A percentile compares a stretch with the other conserved stretches of the same genome.
Evolutionary conservation across 179 eudicot species (phyloP).

Genomic region (Corrigiola litoralis): DNA sequence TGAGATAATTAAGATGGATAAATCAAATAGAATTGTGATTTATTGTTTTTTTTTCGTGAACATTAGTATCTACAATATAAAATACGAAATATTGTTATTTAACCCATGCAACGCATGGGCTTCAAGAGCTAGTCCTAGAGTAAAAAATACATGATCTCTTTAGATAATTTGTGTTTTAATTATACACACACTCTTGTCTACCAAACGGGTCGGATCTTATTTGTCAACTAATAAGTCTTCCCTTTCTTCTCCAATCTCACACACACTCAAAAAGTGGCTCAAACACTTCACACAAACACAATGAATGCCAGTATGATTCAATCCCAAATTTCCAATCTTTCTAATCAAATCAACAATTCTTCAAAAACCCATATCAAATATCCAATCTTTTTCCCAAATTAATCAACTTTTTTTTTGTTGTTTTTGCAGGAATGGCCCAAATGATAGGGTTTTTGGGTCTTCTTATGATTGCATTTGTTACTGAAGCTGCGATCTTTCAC

Average conservation of each 20-base stretch:
- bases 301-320: conserved; percentile 26
- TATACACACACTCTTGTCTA: not conserved
- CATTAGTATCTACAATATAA: no score
- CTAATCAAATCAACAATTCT: not conserved
- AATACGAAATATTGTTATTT: no score
- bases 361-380: not conserved
- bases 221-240: conserved; percentile 26
- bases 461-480: conserved; percentile 35
- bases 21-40: no score
- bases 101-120: no score
- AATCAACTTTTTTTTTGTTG: not conserved
- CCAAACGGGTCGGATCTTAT: conserved; percentile 5
- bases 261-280: not conserved
- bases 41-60: no score
- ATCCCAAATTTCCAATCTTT: not conserved
- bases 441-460: conserved; percentile 42
- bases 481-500: conserved; percentile 47
- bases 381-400: not conserved
- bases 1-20: no score
- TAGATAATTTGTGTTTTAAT: no score
- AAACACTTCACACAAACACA: no score
- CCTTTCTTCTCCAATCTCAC: not conserved
- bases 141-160: no score
- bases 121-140: no score
- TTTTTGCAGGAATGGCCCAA: conserved; percentile 47